A percentile compares a stretch with the other conserved stretches of the same genome.
These are phyloP conservation scores for Boletellus sp. DNA, from an alignment of 1,284 basidiomycete genomes.

Conservation along the genomic window DNA sequence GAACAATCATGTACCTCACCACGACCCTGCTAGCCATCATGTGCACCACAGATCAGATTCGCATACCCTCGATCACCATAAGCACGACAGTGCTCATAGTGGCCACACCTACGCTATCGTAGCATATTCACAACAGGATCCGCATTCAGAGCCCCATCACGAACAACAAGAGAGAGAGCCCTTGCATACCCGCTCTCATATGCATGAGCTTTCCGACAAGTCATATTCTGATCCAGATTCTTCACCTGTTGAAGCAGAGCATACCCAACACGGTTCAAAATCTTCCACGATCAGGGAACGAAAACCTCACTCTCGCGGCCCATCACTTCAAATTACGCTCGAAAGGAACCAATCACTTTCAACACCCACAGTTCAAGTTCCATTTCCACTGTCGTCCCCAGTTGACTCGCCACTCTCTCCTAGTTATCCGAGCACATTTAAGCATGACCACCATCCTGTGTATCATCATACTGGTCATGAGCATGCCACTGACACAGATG, in stretches of 20 bases:
- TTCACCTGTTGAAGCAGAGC: slow-evolving; percentile 4
- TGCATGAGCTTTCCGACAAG: slow-evolving; percentile 22
- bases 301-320: slow-evolving; percentile 33
- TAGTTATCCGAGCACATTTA: slow-evolving; percentile 33
- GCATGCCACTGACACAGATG: slow-evolving; percentile 41
- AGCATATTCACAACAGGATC: slow-evolving; percentile 23
- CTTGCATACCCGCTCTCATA: slow-evolving; percentile 13
- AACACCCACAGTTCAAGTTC: slow-evolving; percentile 62
- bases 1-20: slow-evolving; percentile 6
- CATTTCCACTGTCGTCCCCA: slow-evolving; percentile 47
- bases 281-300: slow-evolving; percentile 25
- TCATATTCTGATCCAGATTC: slow-evolving; percentile 36
- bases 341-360: slow-evolving; percentile 55
- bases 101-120: slow-evolving; percentile 6
- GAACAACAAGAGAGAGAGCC: slow-evolving; percentile 14
- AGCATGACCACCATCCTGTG: slow-evolving; percentile 30
- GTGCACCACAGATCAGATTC: slow-evolving; percentile 33
- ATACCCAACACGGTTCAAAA: slow-evolving; percentile 7
- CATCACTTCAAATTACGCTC: slow-evolving; percentile 30
- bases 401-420: slow-evolving; percentile 34
- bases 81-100: slow-evolving; percentile 8
- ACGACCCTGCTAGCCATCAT: slow-evolving; percentile 24
- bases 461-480: slow-evolving; percentile 39
- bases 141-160: slow-evolving; percentile 26
- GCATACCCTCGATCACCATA: slow-evolving; percentile 19